Evolutionary conservation across 148 eudicot genomes (phyloP), one percentile per base, ranked within the genome.

Genomic region (Vaccinium darrowii): DNA sequence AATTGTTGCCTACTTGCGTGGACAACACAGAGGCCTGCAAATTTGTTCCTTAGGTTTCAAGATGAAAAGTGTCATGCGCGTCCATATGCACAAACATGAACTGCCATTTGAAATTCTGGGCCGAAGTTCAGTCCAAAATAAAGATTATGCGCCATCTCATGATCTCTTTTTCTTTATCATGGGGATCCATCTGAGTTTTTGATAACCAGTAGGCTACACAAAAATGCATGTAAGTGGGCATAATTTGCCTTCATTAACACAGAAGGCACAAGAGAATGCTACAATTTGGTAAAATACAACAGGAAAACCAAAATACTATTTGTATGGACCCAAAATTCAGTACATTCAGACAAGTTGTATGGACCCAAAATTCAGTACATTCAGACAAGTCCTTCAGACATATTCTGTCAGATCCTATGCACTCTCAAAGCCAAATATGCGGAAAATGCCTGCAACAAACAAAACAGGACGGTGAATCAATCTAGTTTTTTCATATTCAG

Each of bases 391-490:
- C 62, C 30, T 52, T 52, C 62, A 52, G 33, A 53, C 21, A 74
- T 30, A 51, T 52, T 30, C 36, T 51, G 52, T 73, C 82, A 75
- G 76, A 54, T 78, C 73, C 90, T 91, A 95, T 53, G 94, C 91
- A 84, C 93, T 94, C 82, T 94, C 98, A 86, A 94, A 96, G 79
- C 98, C 98, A 85, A 94, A 94, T 56, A 96, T 91, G 47, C 98
- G 92, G 74, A 96, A 96, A 67, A 96, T 94, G 83, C 98, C 98
- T 95, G 95, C 88, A 80, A 50, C 16, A 63, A 73, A 81, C 82
- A 53, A 33, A 67, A 67, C 39, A 73, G 1, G 53, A 57, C 33
- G 23, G 25, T 36, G 19, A 18, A 81, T 7, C 13, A 19, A 54
- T 39, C 51, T n/a, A 54, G n/a, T 23, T 39, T 58, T 76, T 43